Base-by-base conservation (phyloP, 257 asterid species). In the Solanum pimpinellifolium region DNA sequence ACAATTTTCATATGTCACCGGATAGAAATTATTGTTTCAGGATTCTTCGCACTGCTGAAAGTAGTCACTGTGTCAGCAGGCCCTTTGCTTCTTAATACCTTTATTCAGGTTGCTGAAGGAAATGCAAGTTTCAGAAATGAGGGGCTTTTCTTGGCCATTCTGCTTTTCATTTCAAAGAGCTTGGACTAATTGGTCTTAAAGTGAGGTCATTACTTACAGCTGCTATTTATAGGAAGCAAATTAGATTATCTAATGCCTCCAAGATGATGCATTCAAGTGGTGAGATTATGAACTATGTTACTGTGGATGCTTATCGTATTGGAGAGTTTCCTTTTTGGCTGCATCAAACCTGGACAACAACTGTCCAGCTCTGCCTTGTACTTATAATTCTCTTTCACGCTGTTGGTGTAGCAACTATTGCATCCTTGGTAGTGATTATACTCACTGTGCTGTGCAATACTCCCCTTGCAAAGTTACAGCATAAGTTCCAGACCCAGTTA, bases 31-130 rank as follows among this genome's bases (percentile, higher is more conserved):
- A 47, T 81, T 10, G 13, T 94, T 16, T 92, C 98, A 42, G 98
- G 91, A 44, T 18, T 92, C 72, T 94, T 85, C 83, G 94, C 85
- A 76, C 91, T 95, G 13, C 85, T 92, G 11, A 91, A 89, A 90
- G 91, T 94, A 1, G 31, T 93, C 75, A 89, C 98, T 46, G 86
- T 94, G 39, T 96, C 91, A 82, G 98, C 93, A 11, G 99, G 98
- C 8, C 98, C 98, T 1, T 94, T 89, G 89, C 96, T 95, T 52
- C 95, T 96, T 49, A 98, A 96, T 75, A 85, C 87, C 83, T 94
- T 95, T 13, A 97, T 96, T 78, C 93, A 92, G 72, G 95, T 90
- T 91, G 93, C 96, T 27, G 91, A 90, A 44, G 99, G 98, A 12
- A 85, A 83, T 9, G 87, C 88, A 20, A 76, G 87, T 52, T 95